A percentile compares a stretch with the other conserved stretches of the same genome.
Conservation (phyloP, 805 yeast genomes). For the Nematodospora valgi region DNA sequence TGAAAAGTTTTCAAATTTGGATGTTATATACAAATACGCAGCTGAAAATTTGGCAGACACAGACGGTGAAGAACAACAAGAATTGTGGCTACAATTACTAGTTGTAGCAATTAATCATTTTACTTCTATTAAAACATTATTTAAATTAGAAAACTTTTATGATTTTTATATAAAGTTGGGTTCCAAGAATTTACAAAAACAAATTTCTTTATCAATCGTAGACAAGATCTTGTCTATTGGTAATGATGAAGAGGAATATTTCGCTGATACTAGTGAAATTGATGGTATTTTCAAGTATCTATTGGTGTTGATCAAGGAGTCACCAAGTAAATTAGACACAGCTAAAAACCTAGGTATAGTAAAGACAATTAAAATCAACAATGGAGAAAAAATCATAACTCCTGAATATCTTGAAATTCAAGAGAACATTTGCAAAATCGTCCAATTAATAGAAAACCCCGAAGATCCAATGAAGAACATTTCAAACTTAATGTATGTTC, state of each 20-base stretch:
- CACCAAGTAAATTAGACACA: conserved; percentile 26
- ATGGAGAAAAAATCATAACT: conserved; percentile 25
- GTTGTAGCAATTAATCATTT: conserved; percentile 48
- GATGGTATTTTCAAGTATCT: conserved; percentile 60
- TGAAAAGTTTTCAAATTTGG: conserved; percentile 54
- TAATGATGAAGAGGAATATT: conserved; percentile 25
- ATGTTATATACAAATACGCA: conserved; percentile 59
- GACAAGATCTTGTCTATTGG: conserved; percentile 46
- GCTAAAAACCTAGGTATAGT: conserved; percentile 39
- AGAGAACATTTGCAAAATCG: conserved; percentile 64
- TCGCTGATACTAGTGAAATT: conserved; percentile 43
- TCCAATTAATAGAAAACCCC: conserved; percentile 51
- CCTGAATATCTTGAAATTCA: conserved; percentile 45
- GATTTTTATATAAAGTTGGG: conserved; percentile 52
- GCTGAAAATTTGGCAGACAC: conserved; percentile 27
- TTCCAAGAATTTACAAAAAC: conserved; percentile 47
- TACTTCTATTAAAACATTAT: conserved; percentile 35
- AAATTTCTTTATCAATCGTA: conserved; percentile 59
- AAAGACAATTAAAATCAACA: conserved; percentile 26
- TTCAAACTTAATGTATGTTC: conserved; percentile 30
- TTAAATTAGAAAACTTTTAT: conserved; percentile 48
- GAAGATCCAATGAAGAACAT: conserved; percentile 37
- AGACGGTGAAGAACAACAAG: conserved; percentile 22
- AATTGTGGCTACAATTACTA: conserved; percentile 45
- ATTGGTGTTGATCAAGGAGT: conserved; percentile 47